A percentile compares a stretch with the other conserved stretches of the same genome.
Conservation (phyloP, 2,329 filamentous ascomycete species). For the Botryotinia convoluta region DNA sequence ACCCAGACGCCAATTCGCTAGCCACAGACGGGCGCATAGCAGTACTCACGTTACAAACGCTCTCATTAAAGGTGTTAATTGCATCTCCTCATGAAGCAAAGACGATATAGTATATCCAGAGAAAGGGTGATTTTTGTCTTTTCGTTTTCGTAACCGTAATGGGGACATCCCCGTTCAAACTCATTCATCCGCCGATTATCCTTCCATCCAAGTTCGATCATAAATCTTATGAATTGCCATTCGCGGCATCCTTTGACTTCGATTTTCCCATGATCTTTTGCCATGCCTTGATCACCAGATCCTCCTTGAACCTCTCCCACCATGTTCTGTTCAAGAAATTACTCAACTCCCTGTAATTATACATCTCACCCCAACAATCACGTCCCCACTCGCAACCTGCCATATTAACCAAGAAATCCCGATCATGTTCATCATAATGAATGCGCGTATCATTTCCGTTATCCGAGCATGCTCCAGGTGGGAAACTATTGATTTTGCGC, state of each 20-base stretch:
- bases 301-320: conserved; percentile 76
- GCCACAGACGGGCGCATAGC: not conserved
- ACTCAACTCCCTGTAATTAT: conserved; percentile 87
- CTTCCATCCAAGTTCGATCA: not conserved
- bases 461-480: conserved; percentile 81
- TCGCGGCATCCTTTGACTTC: conserved; percentile 27
- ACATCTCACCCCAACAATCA: conserved; percentile 98
- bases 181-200: not conserved
- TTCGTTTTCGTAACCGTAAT: conserved; percentile 7
- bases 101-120: conserved; percentile 14
- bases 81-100: conserved; percentile 7
- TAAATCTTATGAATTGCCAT: conserved; percentile 26
- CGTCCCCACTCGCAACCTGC: conserved; percentile 95
- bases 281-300: conserved; percentile 52
- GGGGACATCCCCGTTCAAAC: not conserved
- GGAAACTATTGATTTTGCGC: conserved; percentile 92
- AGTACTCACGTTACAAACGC: not conserved
- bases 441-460: conserved; percentile 71
- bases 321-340: conserved; percentile 80
- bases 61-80: conserved; percentile 11
- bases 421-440: conserved; percentile 81
- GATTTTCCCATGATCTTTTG: conserved; percentile 57
- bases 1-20: conserved; percentile 5
- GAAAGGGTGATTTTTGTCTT: conserved; percentile 1
- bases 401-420: conserved; percentile 97